Evolutionary conservation across 495 filamentous ascomycete genomes (phyloP).

Genomic region (Aspergillus cavernicola): DNA sequence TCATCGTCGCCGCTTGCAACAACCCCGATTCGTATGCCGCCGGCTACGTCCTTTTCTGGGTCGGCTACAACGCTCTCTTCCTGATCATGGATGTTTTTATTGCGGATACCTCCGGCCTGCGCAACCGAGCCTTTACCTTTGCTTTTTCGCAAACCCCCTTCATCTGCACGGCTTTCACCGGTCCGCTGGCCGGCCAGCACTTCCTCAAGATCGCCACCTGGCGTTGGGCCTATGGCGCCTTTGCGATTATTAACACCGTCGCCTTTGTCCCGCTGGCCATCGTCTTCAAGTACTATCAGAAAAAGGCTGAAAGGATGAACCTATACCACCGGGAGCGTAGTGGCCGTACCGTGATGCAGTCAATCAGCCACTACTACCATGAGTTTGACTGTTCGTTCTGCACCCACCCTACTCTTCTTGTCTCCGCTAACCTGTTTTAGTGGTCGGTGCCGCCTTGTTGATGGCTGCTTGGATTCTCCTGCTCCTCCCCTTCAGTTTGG

Average conservation of each 20-base stretch:
- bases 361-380: conserved; percentile 50
- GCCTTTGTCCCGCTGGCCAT: conserved; percentile 50
- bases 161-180: conserved; percentile 53
- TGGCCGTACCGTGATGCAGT: conserved; percentile 45
- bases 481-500: conserved; percentile 59
- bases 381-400: conserved; percentile 59
- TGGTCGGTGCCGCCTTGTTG: conserved; percentile 54
- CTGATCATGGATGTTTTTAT: conserved; percentile 60
- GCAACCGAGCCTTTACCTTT: conserved; percentile 59
- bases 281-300: conserved; percentile 55
- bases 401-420: too few species aligned
- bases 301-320: conserved; percentile 51
- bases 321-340: conserved; percentile 34
- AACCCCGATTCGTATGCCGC: conserved; percentile 45
- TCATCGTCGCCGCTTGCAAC: conserved; percentile 49
- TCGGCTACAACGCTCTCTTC: conserved; percentile 56
- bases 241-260: conserved; percentile 55
- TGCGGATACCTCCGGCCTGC: conserved; percentile 61
- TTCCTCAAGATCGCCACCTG: conserved; percentile 52
- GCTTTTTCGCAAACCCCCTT: conserved; percentile 63
- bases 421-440: conserved; percentile 21
- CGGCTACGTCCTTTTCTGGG: conserved; percentile 53
- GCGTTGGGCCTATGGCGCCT: conserved; percentile 62
- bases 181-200: conserved; percentile 28
- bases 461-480: conserved; percentile 57